A percentile compares a stretch with the other conserved stretches of the same genome.
These are phyloP conservation scores for Eleusine indica DNA, from an alignment of 176 grass and related monocot species.

Conservation along the genomic window DNA sequence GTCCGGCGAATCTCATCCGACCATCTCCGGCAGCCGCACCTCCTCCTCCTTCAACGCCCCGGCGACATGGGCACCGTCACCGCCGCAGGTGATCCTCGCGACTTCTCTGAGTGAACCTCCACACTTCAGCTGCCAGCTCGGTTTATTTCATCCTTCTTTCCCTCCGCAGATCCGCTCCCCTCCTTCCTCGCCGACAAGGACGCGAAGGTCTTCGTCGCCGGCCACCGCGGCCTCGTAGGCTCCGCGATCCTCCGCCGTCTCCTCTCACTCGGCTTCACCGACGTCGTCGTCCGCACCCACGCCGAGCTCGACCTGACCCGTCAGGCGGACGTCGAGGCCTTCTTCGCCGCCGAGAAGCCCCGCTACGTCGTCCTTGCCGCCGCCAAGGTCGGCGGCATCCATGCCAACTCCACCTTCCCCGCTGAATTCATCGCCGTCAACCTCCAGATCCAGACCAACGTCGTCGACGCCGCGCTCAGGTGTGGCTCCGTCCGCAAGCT, in stretches of 20 bases:
- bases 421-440: constrained; percentile 80
- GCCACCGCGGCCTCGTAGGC: constrained; percentile 73
- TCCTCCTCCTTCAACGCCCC: neutral
- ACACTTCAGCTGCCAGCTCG: too few relatives aligned
- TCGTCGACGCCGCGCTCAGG: constrained; percentile 66
- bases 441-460: constrained; percentile 92
- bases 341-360: constrained; percentile 65
- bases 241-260: constrained; percentile 63
- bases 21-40: neutral
- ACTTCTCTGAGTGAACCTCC: neutral
- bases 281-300: constrained; percentile 61
- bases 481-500: constrained; percentile 73
- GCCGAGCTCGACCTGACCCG: constrained; percentile 75
- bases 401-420: constrained; percentile 77
- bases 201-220: constrained; percentile 72
- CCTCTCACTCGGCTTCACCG: constrained; percentile 60
- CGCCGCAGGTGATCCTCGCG: constrained; percentile 30
- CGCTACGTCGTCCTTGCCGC: constrained; percentile 74
- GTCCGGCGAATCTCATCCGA: neutral
- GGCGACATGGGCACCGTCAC: constrained; percentile 48
- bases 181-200: constrained; percentile 67
- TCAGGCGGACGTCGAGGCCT: constrained; percentile 67
- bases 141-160: neutral
- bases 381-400: constrained; percentile 90
- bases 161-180: constrained; percentile 37